Conservation (phyloP, 768 basidiomycete genomes). For the Lactarius quietus region DNA sequence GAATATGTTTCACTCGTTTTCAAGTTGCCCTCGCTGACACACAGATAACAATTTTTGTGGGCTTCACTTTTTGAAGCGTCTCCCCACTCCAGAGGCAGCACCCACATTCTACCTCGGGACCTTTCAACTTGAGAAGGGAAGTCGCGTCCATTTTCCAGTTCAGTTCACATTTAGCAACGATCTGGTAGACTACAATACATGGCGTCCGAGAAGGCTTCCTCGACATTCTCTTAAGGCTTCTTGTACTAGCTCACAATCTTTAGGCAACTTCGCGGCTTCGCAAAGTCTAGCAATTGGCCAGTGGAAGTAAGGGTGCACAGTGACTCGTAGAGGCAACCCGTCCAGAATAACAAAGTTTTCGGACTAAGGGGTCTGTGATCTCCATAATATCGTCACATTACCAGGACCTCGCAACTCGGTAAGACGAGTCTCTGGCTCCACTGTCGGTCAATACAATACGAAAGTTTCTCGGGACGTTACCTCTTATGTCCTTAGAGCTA, state of each 20-base stretch:
- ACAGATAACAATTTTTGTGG: no score
- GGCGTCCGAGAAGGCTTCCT: no score
- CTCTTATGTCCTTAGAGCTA: not conserved
- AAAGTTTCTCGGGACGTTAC: not conserved
- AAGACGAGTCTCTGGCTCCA: not conserved
- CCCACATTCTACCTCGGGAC: not conserved
- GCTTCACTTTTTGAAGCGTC: no score
- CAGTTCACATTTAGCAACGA: not conserved
- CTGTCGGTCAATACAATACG: no score
- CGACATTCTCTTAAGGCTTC: no score
- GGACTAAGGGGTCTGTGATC: no score
- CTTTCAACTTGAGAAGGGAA: not conserved
- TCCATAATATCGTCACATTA: no score
- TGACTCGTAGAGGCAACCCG: not conserved
- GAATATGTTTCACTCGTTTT: no score
- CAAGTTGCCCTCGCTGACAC: no score
- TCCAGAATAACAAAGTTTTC: not conserved
- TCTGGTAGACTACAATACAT: not conserved
- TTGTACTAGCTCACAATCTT: not conserved
- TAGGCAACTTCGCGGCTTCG: not conserved
- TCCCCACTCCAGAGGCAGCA: not conserved
- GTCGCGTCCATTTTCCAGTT: not conserved
- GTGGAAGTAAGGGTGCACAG: not conserved
- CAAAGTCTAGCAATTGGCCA: not conserved
- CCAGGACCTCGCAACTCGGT: not conserved